Evolutionary conservation across 495 filamentous ascomycete species (phyloP).

Genomic region (Amorphotheca resinae): DNA sequence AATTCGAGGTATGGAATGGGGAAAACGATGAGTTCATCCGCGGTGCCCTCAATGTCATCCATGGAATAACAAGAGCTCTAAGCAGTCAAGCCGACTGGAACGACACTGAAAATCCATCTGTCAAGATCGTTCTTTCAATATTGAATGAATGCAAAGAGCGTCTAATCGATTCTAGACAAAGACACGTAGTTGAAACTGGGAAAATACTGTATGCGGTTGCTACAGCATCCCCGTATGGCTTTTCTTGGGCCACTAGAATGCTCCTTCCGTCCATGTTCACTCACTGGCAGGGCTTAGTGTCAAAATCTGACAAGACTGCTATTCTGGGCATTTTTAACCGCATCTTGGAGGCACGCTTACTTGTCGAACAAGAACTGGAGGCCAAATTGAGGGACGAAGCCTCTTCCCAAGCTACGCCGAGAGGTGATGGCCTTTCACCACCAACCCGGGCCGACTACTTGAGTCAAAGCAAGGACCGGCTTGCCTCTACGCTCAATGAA

Average conservation of each 20-base stretch:
- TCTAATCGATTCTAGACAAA: conserved; percentile 7
- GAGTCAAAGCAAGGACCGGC: neutral
- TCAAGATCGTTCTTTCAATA: neutral
- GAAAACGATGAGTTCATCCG: conserved; percentile 37
- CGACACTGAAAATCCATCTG: neutral
- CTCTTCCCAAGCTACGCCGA: neutral
- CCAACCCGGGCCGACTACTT: neutral
- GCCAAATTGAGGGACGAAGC: neutral
- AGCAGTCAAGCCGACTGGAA: neutral
- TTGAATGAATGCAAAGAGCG: conserved; percentile 8
- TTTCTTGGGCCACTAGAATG: conserved; percentile 2
- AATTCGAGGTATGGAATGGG: conserved; percentile 46
- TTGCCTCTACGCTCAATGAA: neutral
- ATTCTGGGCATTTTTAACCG: conserved; percentile 10
- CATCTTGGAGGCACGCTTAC: conserved; percentile 12
- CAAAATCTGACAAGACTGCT: conserved; percentile 6
- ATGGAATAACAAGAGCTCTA: conserved; percentile 24
- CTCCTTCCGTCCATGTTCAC: conserved; percentile 5
- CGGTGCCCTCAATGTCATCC: conserved; percentile 33
- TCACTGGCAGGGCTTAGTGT: conserved; percentile 8
- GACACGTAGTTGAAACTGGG: conserved; percentile 2
- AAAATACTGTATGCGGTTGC: conserved; percentile 32
- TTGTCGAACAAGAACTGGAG: neutral
- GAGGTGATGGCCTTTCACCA: neutral
- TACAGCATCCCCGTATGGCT: conserved; percentile 14